phyloP scores from a whole-genome alignment of 179 eudicot genomes.

The Heliamphora pulchella region DNA sequence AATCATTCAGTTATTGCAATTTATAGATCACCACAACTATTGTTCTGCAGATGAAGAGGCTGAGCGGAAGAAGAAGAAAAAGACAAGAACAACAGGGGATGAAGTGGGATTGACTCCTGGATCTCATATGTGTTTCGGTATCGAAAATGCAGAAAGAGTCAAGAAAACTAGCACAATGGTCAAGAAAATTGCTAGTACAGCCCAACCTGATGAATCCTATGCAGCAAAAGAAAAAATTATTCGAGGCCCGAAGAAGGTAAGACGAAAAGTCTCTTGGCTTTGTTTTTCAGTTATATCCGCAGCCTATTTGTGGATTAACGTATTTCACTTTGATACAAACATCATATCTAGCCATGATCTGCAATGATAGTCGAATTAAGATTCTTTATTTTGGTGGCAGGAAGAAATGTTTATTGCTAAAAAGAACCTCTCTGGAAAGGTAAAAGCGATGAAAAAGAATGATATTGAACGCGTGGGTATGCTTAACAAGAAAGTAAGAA shows the following conservation, averaged over 20 bases:
- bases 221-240: constrained; percentile 29
- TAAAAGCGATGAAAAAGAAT: constrained; percentile 48
- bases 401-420: constrained; percentile 38
- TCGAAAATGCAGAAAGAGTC: constrained; percentile 37
- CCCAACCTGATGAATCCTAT: constrained; percentile 36
- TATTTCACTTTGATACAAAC: background rate
- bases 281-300: constrained; percentile 7
- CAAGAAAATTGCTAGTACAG: constrained; percentile 31
- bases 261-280: background rate
- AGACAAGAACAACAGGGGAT: constrained; percentile 36
- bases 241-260: constrained; percentile 48
- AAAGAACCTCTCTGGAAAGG: constrained; percentile 34
- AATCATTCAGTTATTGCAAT: background rate
- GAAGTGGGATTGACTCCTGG: constrained; percentile 30
- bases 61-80: constrained; percentile 74
- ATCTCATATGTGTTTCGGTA: constrained; percentile 25
- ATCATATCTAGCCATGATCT: background rate
- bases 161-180: constrained; percentile 38
- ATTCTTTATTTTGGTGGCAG: constrained; percentile 34
- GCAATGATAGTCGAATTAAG: background rate
- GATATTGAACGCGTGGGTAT: constrained; percentile 40
- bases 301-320: background rate
- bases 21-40: constrained; percentile 14
- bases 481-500: constrained; percentile 57
- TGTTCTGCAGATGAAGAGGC: constrained; percentile 59